Evolutionary conservation across 108 stramenopile genomes (phyloP).

Genomic region (Fragilaria radians): DNA sequence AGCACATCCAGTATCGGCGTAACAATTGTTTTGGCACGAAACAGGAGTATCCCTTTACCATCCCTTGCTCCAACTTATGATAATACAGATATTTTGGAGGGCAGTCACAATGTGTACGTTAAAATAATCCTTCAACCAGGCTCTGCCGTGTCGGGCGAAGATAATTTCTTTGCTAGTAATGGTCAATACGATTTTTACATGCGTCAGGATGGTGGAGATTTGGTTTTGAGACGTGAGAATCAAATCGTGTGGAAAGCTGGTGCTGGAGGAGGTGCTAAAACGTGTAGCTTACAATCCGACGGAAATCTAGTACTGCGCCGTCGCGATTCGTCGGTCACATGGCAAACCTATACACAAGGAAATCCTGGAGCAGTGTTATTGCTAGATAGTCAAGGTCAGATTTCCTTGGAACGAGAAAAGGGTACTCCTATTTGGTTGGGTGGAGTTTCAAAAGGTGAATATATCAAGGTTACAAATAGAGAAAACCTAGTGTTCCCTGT

Average conservation of each 20-base stretch:
- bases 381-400: neutral
- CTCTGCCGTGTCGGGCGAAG: neutral
- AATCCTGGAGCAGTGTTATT: neutral
- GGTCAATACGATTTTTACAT: neutral
- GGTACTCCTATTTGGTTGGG: neutral
- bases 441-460: neutral
- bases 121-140: neutral
- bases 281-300: neutral
- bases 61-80: neutral
- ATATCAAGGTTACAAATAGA: neutral
- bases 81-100: neutral
- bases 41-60: neutral
- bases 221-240: neutral
- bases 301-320: neutral
- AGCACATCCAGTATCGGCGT: neutral
- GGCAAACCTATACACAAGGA: neutral
- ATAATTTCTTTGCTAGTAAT: neutral
- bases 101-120: neutral
- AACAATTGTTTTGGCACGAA: neutral
- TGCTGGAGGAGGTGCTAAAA: neutral
- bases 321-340: neutral
- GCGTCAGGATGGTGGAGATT: neutral
- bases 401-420: neutral
- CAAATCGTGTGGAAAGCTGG: neutral
- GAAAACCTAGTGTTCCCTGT: neutral